Evolutionary conservation across 1,284 basidiomycete species (phyloP).

Genomic region (Blastosporella zonata): DNA sequence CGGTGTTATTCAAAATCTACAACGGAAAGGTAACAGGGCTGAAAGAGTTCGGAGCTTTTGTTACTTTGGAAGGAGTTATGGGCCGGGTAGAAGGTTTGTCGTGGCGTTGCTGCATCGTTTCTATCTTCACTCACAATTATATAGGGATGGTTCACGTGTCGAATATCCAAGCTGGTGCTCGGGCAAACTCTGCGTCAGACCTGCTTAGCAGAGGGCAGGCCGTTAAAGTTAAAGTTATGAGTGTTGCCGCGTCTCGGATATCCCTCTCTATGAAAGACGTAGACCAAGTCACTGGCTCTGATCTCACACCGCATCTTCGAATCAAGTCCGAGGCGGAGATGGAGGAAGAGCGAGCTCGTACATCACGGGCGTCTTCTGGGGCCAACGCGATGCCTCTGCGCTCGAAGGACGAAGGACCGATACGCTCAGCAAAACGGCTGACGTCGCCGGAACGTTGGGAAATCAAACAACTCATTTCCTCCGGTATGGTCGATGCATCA

Average conservation of each 20-base stretch:
- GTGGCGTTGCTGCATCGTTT: constrained; percentile 2
- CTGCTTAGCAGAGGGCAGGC: constrained; percentile 80
- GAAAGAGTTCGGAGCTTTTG: constrained; percentile 96
- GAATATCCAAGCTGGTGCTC: constrained; percentile 80
- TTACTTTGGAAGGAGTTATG: constrained; percentile 81
- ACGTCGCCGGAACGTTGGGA: constrained; percentile 99
- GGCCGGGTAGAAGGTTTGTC: constrained; percentile 85
- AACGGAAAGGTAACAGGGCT: constrained; percentile 81
- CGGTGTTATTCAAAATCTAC: constrained; percentile 95
- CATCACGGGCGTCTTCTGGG: constrained; percentile 58
- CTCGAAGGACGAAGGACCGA: constrained; percentile 48
- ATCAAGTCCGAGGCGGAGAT: constrained; percentile 93
- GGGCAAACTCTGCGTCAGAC: constrained; percentile 87
- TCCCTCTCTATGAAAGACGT: constrained; percentile 97
- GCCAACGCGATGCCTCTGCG: constrained; percentile 69
- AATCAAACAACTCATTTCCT: constrained; percentile 97
- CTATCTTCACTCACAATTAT: constrained; percentile 13
- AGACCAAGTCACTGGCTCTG: constrained; percentile 86
- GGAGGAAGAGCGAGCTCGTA: constrained; percentile 68
- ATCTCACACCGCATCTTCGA: constrained; percentile 90
- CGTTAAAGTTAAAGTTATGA: constrained; percentile 97
- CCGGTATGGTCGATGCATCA: constrained; percentile 87
- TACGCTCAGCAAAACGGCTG: constrained; percentile 83
- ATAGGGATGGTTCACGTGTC: constrained; percentile 95
- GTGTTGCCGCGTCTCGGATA: constrained; percentile 77